These are phyloP conservation scores for Stevia rebaudiana DNA, from an alignment of 140 eudicot genomes.

Conservation along the genomic window DNA sequence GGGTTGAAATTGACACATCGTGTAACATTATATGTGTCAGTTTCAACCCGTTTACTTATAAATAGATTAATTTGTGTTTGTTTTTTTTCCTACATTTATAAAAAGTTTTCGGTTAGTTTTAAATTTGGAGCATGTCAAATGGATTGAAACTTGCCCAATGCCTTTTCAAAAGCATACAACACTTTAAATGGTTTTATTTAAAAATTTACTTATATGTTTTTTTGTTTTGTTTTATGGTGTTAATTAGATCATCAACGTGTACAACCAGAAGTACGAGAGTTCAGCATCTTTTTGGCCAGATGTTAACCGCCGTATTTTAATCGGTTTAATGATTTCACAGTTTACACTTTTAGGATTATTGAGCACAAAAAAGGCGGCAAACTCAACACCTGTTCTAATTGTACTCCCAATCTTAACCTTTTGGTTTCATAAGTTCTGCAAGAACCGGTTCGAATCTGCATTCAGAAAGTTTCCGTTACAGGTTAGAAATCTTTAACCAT, in stretches of 20 bases:
- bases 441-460: slow-evolving; percentile 74
- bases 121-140: too few species aligned
- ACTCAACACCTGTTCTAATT: slow-evolving; percentile 51
- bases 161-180: too few species aligned
- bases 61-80: too few species aligned
- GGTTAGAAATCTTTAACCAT: slow-evolving; percentile 36
- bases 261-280: slow-evolving; percentile 79
- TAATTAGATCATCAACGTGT: slow-evolving; percentile 68
- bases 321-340: slow-evolving; percentile 66
- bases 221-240: background rate
- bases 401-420: slow-evolving; percentile 72
- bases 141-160: too few species aligned
- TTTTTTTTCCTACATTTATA: too few species aligned
- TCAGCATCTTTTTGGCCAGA: slow-evolving; percentile 89
- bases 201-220: too few species aligned
- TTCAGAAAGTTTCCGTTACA: slow-evolving; percentile 67
- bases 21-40: too few species aligned
- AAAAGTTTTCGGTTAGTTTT: too few species aligned
- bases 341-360: slow-evolving; percentile 62
- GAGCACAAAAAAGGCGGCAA: slow-evolving; percentile 56
- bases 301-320: slow-evolving; percentile 65
- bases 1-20: too few species aligned
- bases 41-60: too few species aligned
- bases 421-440: slow-evolving; percentile 74
- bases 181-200: too few species aligned